Percentiles rank a stretch among this genome's conserved stretches.
These are phyloP conservation scores for Salix dunnii DNA, from an alignment of 345 rosid genomes.

Conservation along the genomic window DNA sequence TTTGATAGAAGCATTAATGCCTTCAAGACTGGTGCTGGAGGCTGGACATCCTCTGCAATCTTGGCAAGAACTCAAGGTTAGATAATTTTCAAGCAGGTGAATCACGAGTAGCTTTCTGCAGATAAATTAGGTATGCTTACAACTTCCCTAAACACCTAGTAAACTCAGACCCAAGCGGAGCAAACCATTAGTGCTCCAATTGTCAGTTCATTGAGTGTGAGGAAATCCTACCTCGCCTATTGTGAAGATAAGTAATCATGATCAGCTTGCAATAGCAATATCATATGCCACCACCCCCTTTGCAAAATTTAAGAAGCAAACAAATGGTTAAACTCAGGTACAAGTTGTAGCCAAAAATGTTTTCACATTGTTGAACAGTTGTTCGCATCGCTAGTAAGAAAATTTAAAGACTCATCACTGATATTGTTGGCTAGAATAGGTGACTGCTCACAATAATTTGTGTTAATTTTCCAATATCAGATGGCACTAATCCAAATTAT, in stretches of 20 bases:
- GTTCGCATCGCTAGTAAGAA: too few species aligned
- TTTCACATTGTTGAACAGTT: neutral
- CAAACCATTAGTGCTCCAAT: neutral
- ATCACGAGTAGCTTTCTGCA: slow-evolving; percentile 1
- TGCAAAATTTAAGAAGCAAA: neutral
- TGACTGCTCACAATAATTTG: neutral
- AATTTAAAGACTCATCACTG: neutral
- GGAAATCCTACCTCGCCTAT: neutral
- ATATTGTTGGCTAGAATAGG: too few species aligned
- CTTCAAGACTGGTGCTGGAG: slow-evolving; percentile 58
- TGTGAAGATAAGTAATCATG: neutral
- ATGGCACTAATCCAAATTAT: neutral
- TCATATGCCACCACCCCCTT: neutral
- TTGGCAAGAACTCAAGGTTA: slow-evolving; percentile 45
- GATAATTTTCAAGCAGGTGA: slow-evolving; percentile 14
- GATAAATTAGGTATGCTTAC: slow-evolving; percentile 1
- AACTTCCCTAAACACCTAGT: neutral
- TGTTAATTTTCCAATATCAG: neutral
- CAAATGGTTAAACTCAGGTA: neutral
- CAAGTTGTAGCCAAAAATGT: neutral
- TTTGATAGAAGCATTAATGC: slow-evolving; percentile 48
- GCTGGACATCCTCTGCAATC: slow-evolving; percentile 80
- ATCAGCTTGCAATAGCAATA: neutral
- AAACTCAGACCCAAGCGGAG: neutral
- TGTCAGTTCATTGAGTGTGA: neutral